Base-by-base conservation (phyloP, 495 filamentous ascomycete genomes). In the Neurospora pannonica region DNA sequence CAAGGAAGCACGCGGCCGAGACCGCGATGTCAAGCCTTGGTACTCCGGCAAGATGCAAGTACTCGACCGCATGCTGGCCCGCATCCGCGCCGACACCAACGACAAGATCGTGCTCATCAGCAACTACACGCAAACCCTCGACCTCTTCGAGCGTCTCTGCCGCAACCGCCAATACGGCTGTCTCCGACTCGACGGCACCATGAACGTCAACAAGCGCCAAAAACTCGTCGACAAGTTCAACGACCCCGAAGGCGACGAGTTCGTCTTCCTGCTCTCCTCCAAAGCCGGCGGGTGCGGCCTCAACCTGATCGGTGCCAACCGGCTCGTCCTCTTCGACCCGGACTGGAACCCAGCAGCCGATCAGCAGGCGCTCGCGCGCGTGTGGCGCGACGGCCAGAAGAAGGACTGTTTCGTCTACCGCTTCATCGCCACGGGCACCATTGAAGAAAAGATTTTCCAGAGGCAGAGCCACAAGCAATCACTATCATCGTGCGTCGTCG, bases 361-460 rank as follows among this genome's bases (percentile, higher is more conserved):
- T 82, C 97, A 98, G 82, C 97, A 99, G 84, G 97, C 97, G 1
- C 86, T 98, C 24, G 97, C 97, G 8, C 92, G 97, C 82, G 97
- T 98, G 11, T 98, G 96, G 96, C 93, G 97, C 83, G 97, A 98
- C 77, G 97, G 97, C 0, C 97, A 99, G 80, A 98, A 97, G 87
- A 99, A 99, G 79, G 95, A 98, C 80, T 98, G 97, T 77, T 98
- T 99, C 77, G 96, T 99, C 34, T 99, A 99, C 84, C 93, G 97
- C 38, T 98, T 99, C 85, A 98, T 99, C 76, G 92, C 94, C 1
- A 98, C 97, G 0, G 96, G 97, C 2, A 97, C 96, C 0, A 99
- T 99, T 79, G 96, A 99, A 79, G 96, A 99, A 83, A 99, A 99
- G 85, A 98, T 99, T 79, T 99, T 99, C 87, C 97, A 98, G 83